phyloP scores from a whole-genome alignment of 208 protist species.

The Kentomonas sorsogonicus region DNA sequence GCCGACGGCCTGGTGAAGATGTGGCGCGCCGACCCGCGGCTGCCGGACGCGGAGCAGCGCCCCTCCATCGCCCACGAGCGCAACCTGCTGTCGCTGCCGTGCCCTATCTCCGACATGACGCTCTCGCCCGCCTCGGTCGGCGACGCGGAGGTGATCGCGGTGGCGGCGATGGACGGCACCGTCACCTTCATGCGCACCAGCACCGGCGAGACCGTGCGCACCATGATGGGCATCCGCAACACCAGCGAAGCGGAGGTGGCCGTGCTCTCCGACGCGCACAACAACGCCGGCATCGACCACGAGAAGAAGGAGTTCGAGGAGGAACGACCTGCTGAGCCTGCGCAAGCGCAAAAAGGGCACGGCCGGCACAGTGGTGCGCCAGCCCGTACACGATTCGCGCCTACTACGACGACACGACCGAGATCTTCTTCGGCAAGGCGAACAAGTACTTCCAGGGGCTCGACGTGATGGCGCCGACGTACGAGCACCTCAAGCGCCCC shows the following conservation, averaged over 20 bases:
- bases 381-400: conserved; percentile 74
- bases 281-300: conserved; percentile 16
- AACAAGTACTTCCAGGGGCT: conserved; percentile 78
- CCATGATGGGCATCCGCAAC: conserved; percentile 52
- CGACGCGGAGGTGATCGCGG: conserved; percentile 70
- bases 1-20: conserved; percentile 83
- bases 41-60: conserved; percentile 31
- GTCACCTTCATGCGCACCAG: conserved; percentile 64
- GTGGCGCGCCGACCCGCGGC: conserved; percentile 60
- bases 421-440: conserved; percentile 70
- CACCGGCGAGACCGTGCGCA: conserved; percentile 72
- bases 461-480: conserved; percentile 69
- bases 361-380: conserved; percentile 43
- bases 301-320: conserved; percentile 18
- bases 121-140: conserved; percentile 43
- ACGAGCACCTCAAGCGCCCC: conserved; percentile 64
- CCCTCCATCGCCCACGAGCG: conserved; percentile 66
- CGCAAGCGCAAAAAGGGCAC: conserved; percentile 11
- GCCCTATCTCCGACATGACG: conserved; percentile 61
- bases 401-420: conserved; percentile 69
- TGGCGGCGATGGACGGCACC: conserved; percentile 72
- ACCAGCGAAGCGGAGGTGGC: conserved; percentile 15
- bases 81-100: conserved; percentile 51
- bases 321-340: conserved; percentile 23
- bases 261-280: conserved; percentile 21